Evolutionary conservation across 2,329 filamentous ascomycete genomes (phyloP).

Genomic region (Colletotrichum lupini): DNA sequence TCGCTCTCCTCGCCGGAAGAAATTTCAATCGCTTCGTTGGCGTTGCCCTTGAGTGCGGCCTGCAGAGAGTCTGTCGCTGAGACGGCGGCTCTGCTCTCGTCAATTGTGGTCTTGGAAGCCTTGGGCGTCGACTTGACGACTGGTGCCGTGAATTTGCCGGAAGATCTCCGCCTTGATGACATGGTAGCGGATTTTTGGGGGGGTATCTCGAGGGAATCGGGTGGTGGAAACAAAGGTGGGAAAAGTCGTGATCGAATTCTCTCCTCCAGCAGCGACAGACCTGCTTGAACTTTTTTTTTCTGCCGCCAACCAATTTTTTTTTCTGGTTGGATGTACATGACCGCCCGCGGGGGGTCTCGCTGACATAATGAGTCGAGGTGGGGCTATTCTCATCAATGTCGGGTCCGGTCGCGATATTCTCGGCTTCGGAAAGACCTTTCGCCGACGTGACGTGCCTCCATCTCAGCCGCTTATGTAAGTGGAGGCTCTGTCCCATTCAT

Average conservation of each 20-base stretch:
- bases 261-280: constrained; percentile 17
- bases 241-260: constrained; percentile 21
- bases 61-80: constrained; percentile 54
- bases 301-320: constrained; percentile 35
- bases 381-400: not conserved
- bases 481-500: not conserved
- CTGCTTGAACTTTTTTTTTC: constrained; percentile 36
- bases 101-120: constrained; percentile 61
- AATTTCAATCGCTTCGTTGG: constrained; percentile 63
- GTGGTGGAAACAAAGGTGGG: not conserved
- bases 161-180: constrained; percentile 71
- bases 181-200: constrained; percentile 47
- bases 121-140: constrained; percentile 65
- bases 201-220: constrained; percentile 9
- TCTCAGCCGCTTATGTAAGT: not conserved
- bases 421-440: not conserved
- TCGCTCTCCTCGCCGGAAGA: constrained; percentile 66
- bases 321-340: constrained; percentile 12
- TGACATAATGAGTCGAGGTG: constrained; percentile 9
- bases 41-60: constrained; percentile 42
- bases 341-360: constrained; percentile 28
- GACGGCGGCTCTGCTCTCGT: constrained; percentile 69
- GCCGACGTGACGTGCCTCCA: not conserved
- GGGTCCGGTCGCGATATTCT: too few relatives aligned
- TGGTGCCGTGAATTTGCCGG: constrained; percentile 67